Evolutionary conservation across 148 eudicot species (phyloP).

Genomic region (Amaranthus palmeri): DNA sequence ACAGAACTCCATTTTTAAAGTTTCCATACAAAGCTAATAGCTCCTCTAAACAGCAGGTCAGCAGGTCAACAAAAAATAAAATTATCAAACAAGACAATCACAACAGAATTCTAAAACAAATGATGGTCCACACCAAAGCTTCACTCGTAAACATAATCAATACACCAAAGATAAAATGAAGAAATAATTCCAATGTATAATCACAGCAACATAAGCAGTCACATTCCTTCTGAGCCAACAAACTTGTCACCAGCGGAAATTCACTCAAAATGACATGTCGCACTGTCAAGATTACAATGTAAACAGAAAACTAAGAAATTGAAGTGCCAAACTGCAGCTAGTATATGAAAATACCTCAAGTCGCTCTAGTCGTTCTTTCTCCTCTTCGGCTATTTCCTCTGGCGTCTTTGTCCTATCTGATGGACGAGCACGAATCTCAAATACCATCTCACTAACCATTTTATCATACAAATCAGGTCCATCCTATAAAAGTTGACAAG

Average conservation of each 20-base stretch:
- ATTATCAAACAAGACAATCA: background rate
- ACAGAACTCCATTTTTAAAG: background rate
- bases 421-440: conserved; percentile 83
- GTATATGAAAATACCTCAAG: conserved; percentile 54
- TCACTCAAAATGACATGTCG: background rate
- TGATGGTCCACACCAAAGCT: background rate
- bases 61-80: background rate
- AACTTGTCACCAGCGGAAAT: background rate
- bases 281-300: background rate
- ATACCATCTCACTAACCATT: conserved; percentile 60
- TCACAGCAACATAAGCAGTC: background rate
- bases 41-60: background rate
- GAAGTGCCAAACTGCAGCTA: conserved; percentile 3
- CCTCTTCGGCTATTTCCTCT: conserved; percentile 94
- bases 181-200: background rate
- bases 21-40: too few relatives aligned
- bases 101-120: background rate
- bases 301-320: background rate
- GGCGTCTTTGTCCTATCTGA: conserved; percentile 88
- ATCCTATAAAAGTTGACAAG: conserved; percentile 42
- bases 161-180: background rate
- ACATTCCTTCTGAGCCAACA: background rate
- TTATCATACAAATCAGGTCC: conserved; percentile 79
- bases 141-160: background rate
- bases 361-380: conserved; percentile 76